Conservation (phyloP, 805 yeast genomes). For the Barnettozyma salicaria region DNA sequence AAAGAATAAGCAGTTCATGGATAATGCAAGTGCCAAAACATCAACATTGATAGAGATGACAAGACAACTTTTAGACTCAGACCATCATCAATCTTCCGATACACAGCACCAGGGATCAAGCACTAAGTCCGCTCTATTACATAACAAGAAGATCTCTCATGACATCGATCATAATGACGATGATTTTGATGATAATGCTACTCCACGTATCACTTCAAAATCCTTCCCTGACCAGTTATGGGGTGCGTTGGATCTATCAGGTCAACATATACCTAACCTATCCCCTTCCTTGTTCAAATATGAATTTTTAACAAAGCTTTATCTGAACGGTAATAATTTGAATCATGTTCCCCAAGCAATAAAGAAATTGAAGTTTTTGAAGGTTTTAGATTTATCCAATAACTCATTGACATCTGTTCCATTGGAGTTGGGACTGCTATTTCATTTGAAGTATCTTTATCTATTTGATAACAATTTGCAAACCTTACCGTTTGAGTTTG, state of each 20-base stretch:
- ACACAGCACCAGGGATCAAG: conserved; percentile 8
- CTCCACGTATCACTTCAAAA: conserved; percentile 51
- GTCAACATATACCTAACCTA: conserved; percentile 71
- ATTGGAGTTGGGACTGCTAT: conserved; percentile 75
- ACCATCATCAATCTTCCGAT: conserved; percentile 22
- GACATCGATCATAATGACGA: conserved; percentile 29
- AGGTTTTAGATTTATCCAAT: conserved; percentile 80
- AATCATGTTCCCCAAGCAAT: conserved; percentile 61
- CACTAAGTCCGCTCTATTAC: conserved; percentile 25
- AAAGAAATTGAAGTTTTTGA: conserved; percentile 60
- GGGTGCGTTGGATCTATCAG: conserved; percentile 90
- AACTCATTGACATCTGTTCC: conserved; percentile 74
- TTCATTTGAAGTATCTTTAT: conserved; percentile 72
- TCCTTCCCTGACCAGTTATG: conserved; percentile 69
- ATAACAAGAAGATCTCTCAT: conserved; percentile 37
- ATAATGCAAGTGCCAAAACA: conserved; percentile 13
- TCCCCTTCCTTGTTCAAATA: conserved; percentile 76
- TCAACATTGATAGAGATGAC: conserved; percentile 36
- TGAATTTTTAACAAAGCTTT: conserved; percentile 78
- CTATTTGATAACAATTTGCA: conserved; percentile 80
- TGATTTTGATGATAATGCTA: conserved; percentile 52
- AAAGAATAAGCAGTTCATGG: conserved; percentile 24
- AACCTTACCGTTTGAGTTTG: conserved; percentile 77
- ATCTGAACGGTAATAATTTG: conserved; percentile 80
- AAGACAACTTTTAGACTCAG: conserved; percentile 28